Evolutionary conservation across 768 basidiomycete genomes (phyloP), one percentile per base, ranked within the genome.

Genomic region (Amanita muscaria): DNA sequence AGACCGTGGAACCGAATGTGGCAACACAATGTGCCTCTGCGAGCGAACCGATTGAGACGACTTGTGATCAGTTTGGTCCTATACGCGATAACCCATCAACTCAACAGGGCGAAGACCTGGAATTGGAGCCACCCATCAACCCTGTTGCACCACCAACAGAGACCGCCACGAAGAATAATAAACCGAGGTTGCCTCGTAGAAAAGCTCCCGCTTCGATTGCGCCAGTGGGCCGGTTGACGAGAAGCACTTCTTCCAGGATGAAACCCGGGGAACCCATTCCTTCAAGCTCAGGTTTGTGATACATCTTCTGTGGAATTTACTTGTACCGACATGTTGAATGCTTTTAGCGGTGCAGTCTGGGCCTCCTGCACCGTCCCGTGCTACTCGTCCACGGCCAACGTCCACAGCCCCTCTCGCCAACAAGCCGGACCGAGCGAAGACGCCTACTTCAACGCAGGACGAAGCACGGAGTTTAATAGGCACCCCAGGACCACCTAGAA

Each of bases 171-270:
- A 16, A 18, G 22, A 24, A n/a, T 4, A 21, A 49, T 29, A 61
- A 54, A 44, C 19, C 54, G 11, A 49, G 53, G 34, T 32, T 50
- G 4, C 55, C 53, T n/a, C 59, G 59, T 45, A 64, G 61, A 45
- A 51, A 59, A 35, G 46, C 56, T 19, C 57, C 61, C 23, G 46
- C 51, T 8, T 40, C 55, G n/a, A 49, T 54, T 14, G 42, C 52
- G 16, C 45, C 55, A 18, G 52, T 54, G 8, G 48, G 47, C 42
- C 62, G 66, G 16, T 57, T 66, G 22, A 68, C 68, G 10, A 61
- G 68, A 30, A 69, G 68, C 47, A 49, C 49, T 4, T 63, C 65
- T 9, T 56, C 51, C 12, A 62, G 52, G 49, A 54, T 57, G 48
- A 61, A 59, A 27, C 3, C 36, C 22, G 51, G 50, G 5, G 41